Evolutionary conservation across 768 basidiomycete genomes (phyloP), one percentile per base, ranked within the genome.

Genomic region (Hypsizygus marmoreus): DNA sequence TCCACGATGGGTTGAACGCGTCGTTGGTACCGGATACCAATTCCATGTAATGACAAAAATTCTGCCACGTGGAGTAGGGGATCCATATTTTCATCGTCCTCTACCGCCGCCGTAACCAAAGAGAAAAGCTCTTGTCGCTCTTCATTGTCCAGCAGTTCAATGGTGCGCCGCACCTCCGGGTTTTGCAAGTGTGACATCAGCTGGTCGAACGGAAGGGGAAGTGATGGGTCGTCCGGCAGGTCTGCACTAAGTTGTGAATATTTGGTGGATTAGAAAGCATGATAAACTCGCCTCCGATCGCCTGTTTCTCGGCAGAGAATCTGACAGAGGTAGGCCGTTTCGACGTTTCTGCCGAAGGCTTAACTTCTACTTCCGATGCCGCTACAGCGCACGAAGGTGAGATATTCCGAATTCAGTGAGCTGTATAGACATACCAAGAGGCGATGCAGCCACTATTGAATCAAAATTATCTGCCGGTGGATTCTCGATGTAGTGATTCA

Each of bases 391-490:
- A n/a, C n/a, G n/a, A n/a, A n/a, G n/a, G n/a, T n/a, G n/a, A n/a
- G n/a, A n/a, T n/a, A n/a, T n/a, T n/a, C n/a, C n/a, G n/a, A n/a
- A n/a, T n/a, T n/a, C n/a, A n/a, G n/a, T n/a, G n/a, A n/a, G n/a
- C n/a, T n/a, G n/a, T n/a, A 4, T 10, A 11, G 16, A 29, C 47
- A 22, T 34, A 53, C 45, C 20, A 19, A 22, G 10, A n/a, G 40
- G 31, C 22, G 45, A 23, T 35, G 8, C 24, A 5, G 35, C 31
- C 22, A 47, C 32, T 22, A 52, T 29, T 12, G 43, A 42, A 11
- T 53, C 44, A 37, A 48, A 50, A 17, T 47, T 42, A 13, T 49
- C 53, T 22, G 39, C 38, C 11, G 52, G 53, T 28, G 53, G 50
- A 33, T 54, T 38, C 5, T 12, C 26, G 9, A 57, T 17, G 20